Percentiles rank a stretch among this genome's conserved stretches.
phyloP scores from a whole-genome alignment of 2,329 filamentous ascomycete genomes.

The Ilyonectria mors-panacis region DNA sequence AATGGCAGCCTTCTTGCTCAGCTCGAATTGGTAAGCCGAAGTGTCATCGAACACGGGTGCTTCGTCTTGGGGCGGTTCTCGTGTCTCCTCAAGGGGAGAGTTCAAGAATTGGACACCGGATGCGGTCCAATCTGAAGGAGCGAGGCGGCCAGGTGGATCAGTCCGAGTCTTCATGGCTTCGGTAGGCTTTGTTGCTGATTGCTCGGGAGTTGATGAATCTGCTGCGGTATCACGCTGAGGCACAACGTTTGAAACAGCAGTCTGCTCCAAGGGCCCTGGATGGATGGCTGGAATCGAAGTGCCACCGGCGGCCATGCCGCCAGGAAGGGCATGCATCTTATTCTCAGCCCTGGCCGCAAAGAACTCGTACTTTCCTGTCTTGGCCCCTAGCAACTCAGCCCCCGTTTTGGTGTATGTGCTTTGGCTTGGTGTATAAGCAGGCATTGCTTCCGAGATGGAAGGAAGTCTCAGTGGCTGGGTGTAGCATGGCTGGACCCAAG shows the following conservation, averaged over 20 bases:
- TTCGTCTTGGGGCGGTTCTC: background rate
- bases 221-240: background rate
- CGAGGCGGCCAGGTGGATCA: slow-evolving; percentile 6
- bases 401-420: slow-evolving; percentile 8
- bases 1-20: slow-evolving; percentile 45
- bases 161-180: background rate
- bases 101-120: slow-evolving; percentile 55
- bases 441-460: slow-evolving; percentile 37
- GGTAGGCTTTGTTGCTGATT: background rate
- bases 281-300: background rate
- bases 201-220: background rate
- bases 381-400: slow-evolving; percentile 52
- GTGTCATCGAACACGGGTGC: slow-evolving; percentile 44
- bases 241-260: background rate
- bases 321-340: slow-evolving; percentile 36
- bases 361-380: slow-evolving; percentile 56
- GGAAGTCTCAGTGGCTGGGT: slow-evolving; percentile 32
- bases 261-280: background rate
- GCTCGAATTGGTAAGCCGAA: slow-evolving; percentile 50
- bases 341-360: slow-evolving; percentile 59
- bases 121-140: slow-evolving; percentile 41
- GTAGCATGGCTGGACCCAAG: slow-evolving; percentile 8
- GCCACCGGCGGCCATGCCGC: slow-evolving; percentile 17
- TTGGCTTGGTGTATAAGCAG: slow-evolving; percentile 7
- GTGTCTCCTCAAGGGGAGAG: slow-evolving; percentile 28